A percentile compares a stretch with the other conserved stretches of the same genome.
Evolutionary conservation across 805 yeast species (phyloP).

Genomic region (Myxozyma neotropica): DNA sequence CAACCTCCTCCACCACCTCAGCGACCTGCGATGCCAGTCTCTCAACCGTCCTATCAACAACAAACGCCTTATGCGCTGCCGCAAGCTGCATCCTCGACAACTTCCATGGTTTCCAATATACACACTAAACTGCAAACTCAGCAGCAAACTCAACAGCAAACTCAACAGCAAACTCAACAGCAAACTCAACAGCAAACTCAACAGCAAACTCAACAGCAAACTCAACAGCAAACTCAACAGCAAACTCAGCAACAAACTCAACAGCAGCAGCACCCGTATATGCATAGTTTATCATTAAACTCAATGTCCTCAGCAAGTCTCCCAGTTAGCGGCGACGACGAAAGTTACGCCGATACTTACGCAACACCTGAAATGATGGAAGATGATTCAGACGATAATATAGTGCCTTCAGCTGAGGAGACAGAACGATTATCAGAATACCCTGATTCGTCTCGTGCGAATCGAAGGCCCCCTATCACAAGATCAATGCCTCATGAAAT

Average conservation of each 20-base stretch:
- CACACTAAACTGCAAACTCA: no score
- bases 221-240: background rate
- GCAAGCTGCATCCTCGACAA: no score
- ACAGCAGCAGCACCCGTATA: background rate
- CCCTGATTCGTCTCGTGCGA: conserved; percentile 42
- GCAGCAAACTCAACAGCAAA: no score
- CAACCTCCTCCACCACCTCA: background rate
- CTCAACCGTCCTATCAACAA: background rate
- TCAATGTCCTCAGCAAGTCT: conserved; percentile 7
- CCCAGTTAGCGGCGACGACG: conserved; percentile 11
- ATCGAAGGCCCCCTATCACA: conserved; percentile 40
- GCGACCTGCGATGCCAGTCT: background rate
- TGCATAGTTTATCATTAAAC: background rate
- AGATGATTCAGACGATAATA: conserved; percentile 28
- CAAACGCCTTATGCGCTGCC: no score
- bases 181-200: background rate
- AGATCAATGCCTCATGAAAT: conserved; percentile 36
- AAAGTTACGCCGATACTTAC: conserved; percentile 1
- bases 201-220: background rate
- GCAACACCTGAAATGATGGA: conserved; percentile 17
- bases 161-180: background rate
- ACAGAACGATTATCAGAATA: conserved; percentile 21
- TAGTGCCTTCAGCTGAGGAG: conserved; percentile 17
- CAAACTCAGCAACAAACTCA: background rate
- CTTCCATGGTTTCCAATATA: no score